Base-by-base conservation (phyloP, 345 rosid species). In the Gossypium turneri region DNA sequence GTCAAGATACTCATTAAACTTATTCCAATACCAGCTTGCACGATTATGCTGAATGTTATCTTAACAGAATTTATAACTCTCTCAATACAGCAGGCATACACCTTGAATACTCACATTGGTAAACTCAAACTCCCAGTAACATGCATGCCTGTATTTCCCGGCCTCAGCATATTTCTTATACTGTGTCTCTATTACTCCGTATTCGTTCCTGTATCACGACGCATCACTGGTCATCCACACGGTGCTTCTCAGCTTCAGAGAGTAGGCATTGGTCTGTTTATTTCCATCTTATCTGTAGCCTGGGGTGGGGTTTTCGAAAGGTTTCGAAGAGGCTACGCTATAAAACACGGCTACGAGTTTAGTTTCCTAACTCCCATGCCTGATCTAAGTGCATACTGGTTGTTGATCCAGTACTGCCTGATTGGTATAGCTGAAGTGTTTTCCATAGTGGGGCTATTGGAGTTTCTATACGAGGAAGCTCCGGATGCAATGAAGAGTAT, bases 401-500 rank as follows among this genome's bases (percentile, higher is more conserved):
- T 94, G 76, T 44, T 94, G 77, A 92, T 59, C 64, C 64, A 24
- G 27, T 59, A 59, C 41, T 59, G 64, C 41, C 64, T 59, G 41
- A 59, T 92, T 22, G 97, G 97, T 19, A 88, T 92, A 53, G 98
- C 96, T 12, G 98, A 94, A 84, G 94, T 94, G 48, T 94, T 94
- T 79, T 88, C 90, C 83, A 79, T 90, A 1, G 98, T 92, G 19
- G 97, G 96, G 47, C 80, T 92, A 58, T 48, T 94, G 62, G 97
- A 94, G 77, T 94, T 94, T 53, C 92, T 94, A 3, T 92, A 94
- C 2, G 93, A 94, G 78, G 98, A 94, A 81, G 92, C 98, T 20
- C 98, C 97, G 0, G 97, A 94, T 80, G 97, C 98, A 38, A 94
- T 94, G 98, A 94, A 89, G 85, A 94, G 97, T 67, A 88, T 92